phyloP scores from a whole-genome alignment of 2,329 filamentous ascomycete genomes.

The Thermoascus crustaceus region DNA sequence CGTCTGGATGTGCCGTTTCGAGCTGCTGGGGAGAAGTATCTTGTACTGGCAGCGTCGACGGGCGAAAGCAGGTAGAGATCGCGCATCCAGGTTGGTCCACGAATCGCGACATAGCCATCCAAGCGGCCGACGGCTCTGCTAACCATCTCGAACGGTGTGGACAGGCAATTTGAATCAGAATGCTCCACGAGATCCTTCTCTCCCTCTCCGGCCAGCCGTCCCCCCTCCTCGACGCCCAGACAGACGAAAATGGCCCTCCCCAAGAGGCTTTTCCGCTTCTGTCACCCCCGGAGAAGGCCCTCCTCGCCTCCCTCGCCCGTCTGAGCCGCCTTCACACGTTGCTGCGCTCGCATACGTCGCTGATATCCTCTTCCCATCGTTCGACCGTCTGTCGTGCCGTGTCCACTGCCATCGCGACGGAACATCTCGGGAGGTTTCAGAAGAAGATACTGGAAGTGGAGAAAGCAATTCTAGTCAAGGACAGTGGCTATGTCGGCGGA shows the following conservation, averaged over 20 bases:
- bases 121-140: neutral
- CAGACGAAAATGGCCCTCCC: slow-evolving; percentile 44
- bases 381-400: slow-evolving; percentile 84
- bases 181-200: slow-evolving; percentile 98
- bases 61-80: slow-evolving; percentile 16
- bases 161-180: slow-evolving; percentile 36
- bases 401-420: slow-evolving; percentile 64
- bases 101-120: slow-evolving; percentile 1
- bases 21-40: slow-evolving; percentile 36
- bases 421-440: slow-evolving; percentile 74
- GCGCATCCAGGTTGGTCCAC: slow-evolving; percentile 17
- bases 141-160: slow-evolving; percentile 3
- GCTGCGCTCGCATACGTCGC: slow-evolving; percentile 58
- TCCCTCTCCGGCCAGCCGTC: slow-evolving; percentile 91
- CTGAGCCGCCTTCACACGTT: slow-evolving; percentile 71
- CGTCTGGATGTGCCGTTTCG: slow-evolving; percentile 39
- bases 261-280: slow-evolving; percentile 42
- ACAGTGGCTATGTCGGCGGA: slow-evolving; percentile 74
- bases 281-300: slow-evolving; percentile 72
- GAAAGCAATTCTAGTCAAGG: slow-evolving; percentile 62
- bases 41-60: slow-evolving; percentile 33
- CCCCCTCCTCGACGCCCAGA: slow-evolving; percentile 60
- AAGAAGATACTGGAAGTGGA: slow-evolving; percentile 79
- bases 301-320: slow-evolving; percentile 67
- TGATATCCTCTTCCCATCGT: slow-evolving; percentile 61